Evolutionary conservation across 1,284 basidiomycete species (phyloP), one percentile per base, ranked within the genome.

Genomic region (Ceratobasidium sp.): DNA sequence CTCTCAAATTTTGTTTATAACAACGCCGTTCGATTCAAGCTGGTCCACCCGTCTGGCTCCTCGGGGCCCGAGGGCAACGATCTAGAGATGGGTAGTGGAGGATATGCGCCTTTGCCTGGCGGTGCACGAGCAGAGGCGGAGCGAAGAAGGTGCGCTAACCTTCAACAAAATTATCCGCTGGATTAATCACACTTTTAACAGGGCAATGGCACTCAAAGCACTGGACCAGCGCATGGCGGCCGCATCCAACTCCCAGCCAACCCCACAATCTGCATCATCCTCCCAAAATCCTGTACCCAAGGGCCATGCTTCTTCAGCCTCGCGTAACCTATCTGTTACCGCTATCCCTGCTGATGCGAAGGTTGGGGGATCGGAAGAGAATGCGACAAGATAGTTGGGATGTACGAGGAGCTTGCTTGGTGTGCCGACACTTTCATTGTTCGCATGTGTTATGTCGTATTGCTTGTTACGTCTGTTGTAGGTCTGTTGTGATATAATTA

Each of bases 81-180:
- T 81, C 80, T 94, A 33, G 95, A 96, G 82, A 33, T 73, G 20
- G 27, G 27, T 44, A 87, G 89, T 77, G 93, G 91, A 46, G 87
- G 87, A 6, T 97, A 96, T 83, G 87, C 86, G 60, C 93, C 92
- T 80, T 88, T 94, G 54, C 96, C 96, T 44, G 95, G 94, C 12
- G 93, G 92, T 81, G 92, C 95, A 16, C 89, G 96, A 66, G 96
- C 96, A 18, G 96, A 98, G 84, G 96, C 96, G n/a, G 96, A 97
- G 85, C 89, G 94, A 81, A 87, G 94, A 87, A 89, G 94, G 95
- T 96, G 80, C 81, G 91, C n/a, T 84, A 33, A 18, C 38, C 44
- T 3, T 38, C 30, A 20, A 59, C 33, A 62, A 18, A 38, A 8
- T 38, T 38, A 38, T 38, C 8, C 38, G 8, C 38, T 38, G 38